Evolutionary conservation across 768 basidiomycete genomes (phyloP).

Genomic region (Panus rudis): DNA sequence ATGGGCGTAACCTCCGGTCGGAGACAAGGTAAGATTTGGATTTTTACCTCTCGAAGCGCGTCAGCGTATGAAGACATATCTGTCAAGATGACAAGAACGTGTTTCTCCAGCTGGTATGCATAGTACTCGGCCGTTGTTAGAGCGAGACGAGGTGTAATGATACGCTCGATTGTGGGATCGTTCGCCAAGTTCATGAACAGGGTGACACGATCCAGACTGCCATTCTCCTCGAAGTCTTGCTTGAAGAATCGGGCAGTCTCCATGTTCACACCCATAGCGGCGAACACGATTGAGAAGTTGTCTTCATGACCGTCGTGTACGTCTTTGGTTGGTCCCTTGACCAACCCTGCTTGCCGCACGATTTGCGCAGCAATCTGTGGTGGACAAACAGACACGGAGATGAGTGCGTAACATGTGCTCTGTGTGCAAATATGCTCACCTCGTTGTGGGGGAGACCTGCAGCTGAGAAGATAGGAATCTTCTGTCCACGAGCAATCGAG

Average conservation of each 20-base stretch:
- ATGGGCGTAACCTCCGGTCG: background rate
- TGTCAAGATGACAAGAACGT: conserved; percentile 97
- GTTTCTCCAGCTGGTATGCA: conserved; percentile 99
- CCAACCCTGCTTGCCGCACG: conserved; percentile 96
- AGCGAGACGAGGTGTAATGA: conserved; percentile 97
- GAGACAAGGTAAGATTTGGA: conserved; percentile 13
- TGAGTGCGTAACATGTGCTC: conserved; percentile 7
- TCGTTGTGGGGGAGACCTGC: conserved; percentile 99
- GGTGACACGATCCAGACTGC: conserved; percentile 93
- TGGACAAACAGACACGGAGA: too few relatives aligned
- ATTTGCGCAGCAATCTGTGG: conserved; percentile 99
- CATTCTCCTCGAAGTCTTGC: conserved; percentile 98
- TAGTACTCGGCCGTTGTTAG: conserved; percentile 99
- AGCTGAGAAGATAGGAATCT: conserved; percentile 99
- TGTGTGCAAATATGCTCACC: conserved; percentile 36
- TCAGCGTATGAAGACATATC: conserved; percentile 99
- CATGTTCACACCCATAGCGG: conserved; percentile 99
- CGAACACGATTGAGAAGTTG: conserved; percentile 99
- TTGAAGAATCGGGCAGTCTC: conserved; percentile 99
- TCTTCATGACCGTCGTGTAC: conserved; percentile 99
- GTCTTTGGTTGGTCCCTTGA: conserved; percentile 93
- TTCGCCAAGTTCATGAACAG: conserved; percentile 98
- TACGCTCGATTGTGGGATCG: conserved; percentile 99
- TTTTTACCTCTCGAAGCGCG: conserved; percentile 82
- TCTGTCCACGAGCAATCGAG: conserved; percentile 98